Conservation (phyloP, 768 basidiomycete genomes). For the Psilocybe azurescens region DNA sequence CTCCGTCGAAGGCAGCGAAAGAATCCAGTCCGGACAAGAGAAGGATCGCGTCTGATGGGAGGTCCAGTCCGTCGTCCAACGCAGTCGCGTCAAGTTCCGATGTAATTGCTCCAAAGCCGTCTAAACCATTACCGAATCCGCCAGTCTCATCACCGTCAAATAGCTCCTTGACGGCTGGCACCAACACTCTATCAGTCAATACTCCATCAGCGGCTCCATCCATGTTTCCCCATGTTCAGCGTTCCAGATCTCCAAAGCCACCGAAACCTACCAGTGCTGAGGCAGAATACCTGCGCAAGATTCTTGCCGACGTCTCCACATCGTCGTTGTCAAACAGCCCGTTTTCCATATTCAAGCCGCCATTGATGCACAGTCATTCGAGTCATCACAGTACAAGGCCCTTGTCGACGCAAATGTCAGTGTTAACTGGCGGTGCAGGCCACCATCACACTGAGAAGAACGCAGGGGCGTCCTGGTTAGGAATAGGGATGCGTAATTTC, state of each 20-base stretch:
- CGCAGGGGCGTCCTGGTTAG: conserved; percentile 35
- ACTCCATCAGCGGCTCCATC: conserved; percentile 12
- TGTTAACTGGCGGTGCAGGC: not conserved
- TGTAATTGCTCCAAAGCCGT: not conserved
- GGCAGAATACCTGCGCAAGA: conserved; percentile 66
- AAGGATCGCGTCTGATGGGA: conserved; percentile 14
- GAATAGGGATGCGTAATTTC: conserved; percentile 53
- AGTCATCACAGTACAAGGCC: conserved; percentile 10
- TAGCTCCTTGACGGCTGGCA: not conserved
- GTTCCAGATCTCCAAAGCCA: conserved; percentile 50
- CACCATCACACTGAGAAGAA: conserved; percentile 13
- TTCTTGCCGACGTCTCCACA: conserved; percentile 67
- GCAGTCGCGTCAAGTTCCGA: not conserved
- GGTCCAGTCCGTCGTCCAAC: not conserved
- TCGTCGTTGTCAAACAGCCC: conserved; percentile 42
- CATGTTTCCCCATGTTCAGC: conserved; percentile 29
- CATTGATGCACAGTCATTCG: conserved; percentile 26
- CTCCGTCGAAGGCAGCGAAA: conserved; percentile 1
- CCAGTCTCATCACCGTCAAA: not conserved
- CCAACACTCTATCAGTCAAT: not conserved
- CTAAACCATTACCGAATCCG: conserved; percentile 11
- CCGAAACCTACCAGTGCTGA: conserved; percentile 64
- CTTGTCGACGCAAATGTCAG: not conserved
- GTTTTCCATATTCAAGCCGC: conserved; percentile 54
- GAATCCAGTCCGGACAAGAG: conserved; percentile 8